Evolutionary conservation across 352 stramenopile genomes (phyloP), one percentile per base, ranked within the genome.

Genomic region (Phytophthora citricola): DNA sequence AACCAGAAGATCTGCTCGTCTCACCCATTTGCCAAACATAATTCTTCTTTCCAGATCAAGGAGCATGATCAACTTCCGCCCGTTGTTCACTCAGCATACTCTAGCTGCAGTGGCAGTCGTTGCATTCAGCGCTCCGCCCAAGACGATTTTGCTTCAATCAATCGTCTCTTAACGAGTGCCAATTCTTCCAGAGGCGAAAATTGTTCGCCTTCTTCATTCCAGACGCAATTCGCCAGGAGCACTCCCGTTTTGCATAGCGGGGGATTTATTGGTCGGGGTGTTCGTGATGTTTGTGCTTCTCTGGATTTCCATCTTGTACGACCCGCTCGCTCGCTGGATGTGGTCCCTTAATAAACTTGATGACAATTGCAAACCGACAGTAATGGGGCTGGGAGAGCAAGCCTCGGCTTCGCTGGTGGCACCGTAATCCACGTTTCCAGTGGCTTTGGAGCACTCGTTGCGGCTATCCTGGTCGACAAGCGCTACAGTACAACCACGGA

Each of bases 391-490:
- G 17, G 17, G 17, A 0, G 17, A 0, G 17, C 17, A 20, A 20
- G 17, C 17, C 58, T 95, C 12, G 89, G 96, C 53, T 97, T 95
- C 57, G 88, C 87, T 24, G 89, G 86, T 24, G 89, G 90, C 52
- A 92, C 83, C 12, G 88, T 96, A 17, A 91, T 96, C 50, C 84
- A 96, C 63, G 80, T 94, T 20, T 87, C 85, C 3, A 86, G 79
- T n/a, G 90, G 89, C 2, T 92, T 95, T 56, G 83, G 84, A n/a
- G 89, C 75, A 12, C 77, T 95, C 12, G 86, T 87, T 26, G 83
- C 79, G 6, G 75, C 86, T 10, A 53, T 91, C 7, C 67, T 96
- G 36, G 76, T 95, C 0, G 87, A 87, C 12, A 85, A 87, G 60
- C 74, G 80, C 5, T 91, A 91, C 74, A 91, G 90, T 91, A 91